These are phyloP conservation scores for Mesostigma viride DNA, from an alignment of 139 green algal genomes.

Conservation along the genomic window DNA sequence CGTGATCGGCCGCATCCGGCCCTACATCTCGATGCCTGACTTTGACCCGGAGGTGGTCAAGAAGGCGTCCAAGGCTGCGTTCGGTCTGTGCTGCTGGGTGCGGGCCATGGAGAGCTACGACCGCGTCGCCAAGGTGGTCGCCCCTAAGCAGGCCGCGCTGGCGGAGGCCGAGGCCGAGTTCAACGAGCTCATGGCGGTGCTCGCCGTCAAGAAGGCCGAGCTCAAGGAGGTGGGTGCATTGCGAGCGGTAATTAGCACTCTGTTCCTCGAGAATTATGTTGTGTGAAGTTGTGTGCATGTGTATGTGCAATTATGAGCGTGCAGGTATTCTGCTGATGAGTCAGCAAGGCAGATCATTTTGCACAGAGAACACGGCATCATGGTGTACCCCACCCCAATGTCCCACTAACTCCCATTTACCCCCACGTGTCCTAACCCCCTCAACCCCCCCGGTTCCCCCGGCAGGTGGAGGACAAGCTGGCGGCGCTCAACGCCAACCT, in stretches of 20 bases:
- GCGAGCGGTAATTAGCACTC: no score
- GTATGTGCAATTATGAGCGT: not conserved
- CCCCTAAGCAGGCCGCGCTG: conserved; percentile 55
- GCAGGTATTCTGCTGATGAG: not conserved
- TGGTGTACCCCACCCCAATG: not conserved
- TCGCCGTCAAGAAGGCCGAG: conserved; percentile 54
- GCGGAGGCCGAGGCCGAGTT: conserved; percentile 47
- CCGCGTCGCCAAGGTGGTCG: conserved; percentile 46
- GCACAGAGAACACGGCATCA: no score
- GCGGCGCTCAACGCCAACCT: conserved; percentile 60
- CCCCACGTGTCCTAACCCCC: not conserved
- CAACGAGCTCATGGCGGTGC: conserved; percentile 47
- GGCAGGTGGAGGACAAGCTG: conserved; percentile 71
- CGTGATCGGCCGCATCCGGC: conserved; percentile 53
- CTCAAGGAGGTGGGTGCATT: conserved; percentile 55
- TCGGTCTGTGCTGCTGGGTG: conserved; percentile 62
- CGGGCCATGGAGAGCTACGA: conserved; percentile 68
- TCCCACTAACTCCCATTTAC: not conserved
- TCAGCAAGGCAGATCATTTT: not conserved
- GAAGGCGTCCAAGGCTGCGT: conserved; percentile 53
- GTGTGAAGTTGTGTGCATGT: not conserved
- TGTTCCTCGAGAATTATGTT: no score
- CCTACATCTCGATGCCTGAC: conserved; percentile 48
- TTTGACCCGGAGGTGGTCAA: conserved; percentile 60
- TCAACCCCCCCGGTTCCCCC: no score